These are phyloP conservation scores for Coemansia sp. DNA, from an alignment of 192 early-diverging fungal genomes.

Conservation along the genomic window DNA sequence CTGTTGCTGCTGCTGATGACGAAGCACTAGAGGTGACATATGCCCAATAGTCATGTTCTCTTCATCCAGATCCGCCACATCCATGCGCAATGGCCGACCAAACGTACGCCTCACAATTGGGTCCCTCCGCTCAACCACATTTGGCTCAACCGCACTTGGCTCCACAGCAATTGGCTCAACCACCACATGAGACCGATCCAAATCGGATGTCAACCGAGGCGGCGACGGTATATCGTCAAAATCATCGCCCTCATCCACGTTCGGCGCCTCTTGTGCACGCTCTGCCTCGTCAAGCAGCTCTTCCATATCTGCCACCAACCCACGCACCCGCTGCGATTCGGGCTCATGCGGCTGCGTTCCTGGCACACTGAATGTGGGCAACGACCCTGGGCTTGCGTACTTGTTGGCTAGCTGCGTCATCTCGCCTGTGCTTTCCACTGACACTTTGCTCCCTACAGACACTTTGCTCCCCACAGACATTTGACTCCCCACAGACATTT, in stretches of 20 bases:
- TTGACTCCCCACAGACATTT: slow-evolving; percentile 1
- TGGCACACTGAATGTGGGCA: neutral
- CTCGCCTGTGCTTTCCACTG: neutral
- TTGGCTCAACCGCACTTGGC: neutral
- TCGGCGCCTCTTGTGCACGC: neutral
- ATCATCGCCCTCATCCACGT: neutral
- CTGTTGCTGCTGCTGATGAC: slow-evolving; percentile 10
- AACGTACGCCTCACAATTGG: slow-evolving; percentile 22
- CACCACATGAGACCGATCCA: slow-evolving; percentile 28
- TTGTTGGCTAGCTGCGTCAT: slow-evolving; percentile 41
- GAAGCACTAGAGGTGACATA: slow-evolving; percentile 45
- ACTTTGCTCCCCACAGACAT: neutral
- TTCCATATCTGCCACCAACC: slow-evolving; percentile 49
- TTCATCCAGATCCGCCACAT: slow-evolving; percentile 26
- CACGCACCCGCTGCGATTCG: slow-evolving; percentile 10
- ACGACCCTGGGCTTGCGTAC: slow-evolving; percentile 32
- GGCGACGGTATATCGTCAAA: slow-evolving; percentile 45
- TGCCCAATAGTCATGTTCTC: slow-evolving; percentile 55
- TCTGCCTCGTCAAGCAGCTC: slow-evolving; percentile 49
- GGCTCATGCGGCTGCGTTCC: neutral
- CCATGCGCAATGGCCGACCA: slow-evolving; percentile 31
- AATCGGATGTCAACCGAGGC: slow-evolving; percentile 26
- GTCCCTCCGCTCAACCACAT: neutral
- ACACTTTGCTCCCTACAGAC: neutral
- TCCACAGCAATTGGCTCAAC: neutral